Base-by-base conservation (phyloP, 2,329 filamentous ascomycete species). In the Penicillium italicum region DNA sequence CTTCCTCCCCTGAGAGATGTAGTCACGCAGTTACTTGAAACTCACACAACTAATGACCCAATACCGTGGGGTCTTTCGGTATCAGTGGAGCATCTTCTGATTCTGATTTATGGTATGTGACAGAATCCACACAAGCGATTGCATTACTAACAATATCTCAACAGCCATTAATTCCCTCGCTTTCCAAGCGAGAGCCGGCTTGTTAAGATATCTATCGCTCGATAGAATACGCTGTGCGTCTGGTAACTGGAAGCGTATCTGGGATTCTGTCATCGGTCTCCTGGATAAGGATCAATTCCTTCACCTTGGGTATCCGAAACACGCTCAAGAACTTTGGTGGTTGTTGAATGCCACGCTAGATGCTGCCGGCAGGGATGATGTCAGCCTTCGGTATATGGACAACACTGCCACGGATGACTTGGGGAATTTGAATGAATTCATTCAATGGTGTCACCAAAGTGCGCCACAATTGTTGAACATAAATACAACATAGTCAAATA, bases 271-370 rank as follows among this genome's bases (percentile, higher is more conserved):
- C 1, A 56, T 61, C 18, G 31, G 44, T 28, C 54, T 57, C 16
- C 11, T 59, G 5, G 58, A 61, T 9, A 60, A 64, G 18, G 61
- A 69, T n/a, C 55, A 66, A 20, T 50, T 62, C 2, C 48, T 68
- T 6, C 63, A 65, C 36, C 49, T 69, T 5, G 68, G 68, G 1
- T 70, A 70, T 37, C 67, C 67, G 2, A 70, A 70, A 58, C 68
- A 70, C 45, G 67, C 67, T 3, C 62, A 70, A 47, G 67, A 70
- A 37, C 60, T 70, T 20, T 70, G 68, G 68, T 64, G 66, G 64
- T 47, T 70, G 4, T 45, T 70, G 26, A 70, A 62, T 28, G 64
- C 62, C 30, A 68, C 65, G 6, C 48, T 70, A 38, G 60, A 70
- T 30, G 49, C 62, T 33, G 46, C 61, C 11, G 56, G 54, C 6